Conservation (phyloP, 1,284 basidiomycete genomes). For the Moniliella sp. region DNA sequence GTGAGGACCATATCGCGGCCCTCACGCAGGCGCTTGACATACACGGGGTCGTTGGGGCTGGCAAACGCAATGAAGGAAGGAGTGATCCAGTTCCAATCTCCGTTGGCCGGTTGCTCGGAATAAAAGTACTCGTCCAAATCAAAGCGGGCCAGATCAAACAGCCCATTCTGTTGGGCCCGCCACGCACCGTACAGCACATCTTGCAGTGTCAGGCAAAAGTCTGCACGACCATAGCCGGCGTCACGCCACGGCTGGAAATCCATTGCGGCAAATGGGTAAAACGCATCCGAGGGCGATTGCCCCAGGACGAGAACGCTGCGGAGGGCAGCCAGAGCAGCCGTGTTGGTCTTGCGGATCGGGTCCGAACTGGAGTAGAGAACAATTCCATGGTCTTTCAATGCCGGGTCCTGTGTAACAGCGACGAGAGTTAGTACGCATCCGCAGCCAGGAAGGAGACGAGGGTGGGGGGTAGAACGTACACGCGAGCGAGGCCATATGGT, state of each 20-base stretch:
- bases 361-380: slow-evolving; percentile 74
- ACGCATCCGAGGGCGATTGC: slow-evolving; percentile 78
- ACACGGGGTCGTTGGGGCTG: slow-evolving; percentile 43
- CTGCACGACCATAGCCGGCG: slow-evolving; percentile 70
- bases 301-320: slow-evolving; percentile 75
- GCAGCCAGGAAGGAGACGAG: too few relatives aligned
- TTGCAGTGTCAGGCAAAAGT: slow-evolving; percentile 65
- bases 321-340: slow-evolving; percentile 69
- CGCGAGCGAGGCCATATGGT: slow-evolving; percentile 66
- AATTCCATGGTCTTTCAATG: slow-evolving; percentile 46
- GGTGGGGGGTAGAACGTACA: too few relatives aligned
- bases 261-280: slow-evolving; percentile 44
- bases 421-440: too few relatives aligned
- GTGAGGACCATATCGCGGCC: slow-evolving; percentile 37
- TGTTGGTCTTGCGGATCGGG: slow-evolving; percentile 70
- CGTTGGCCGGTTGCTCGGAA: slow-evolving; percentile 44
- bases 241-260: slow-evolving; percentile 55
- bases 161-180: slow-evolving; percentile 69
- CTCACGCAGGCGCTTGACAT: slow-evolving; percentile 18
- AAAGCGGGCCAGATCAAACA: slow-evolving; percentile 79
- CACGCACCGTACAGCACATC: slow-evolving; percentile 80
- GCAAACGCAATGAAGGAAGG: slow-evolving; percentile 58
- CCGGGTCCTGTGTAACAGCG: slow-evolving; percentile 45
- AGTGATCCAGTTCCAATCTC: slow-evolving; percentile 85
- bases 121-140: slow-evolving; percentile 61